A percentile compares a stretch with the other conserved stretches of the same genome.
Evolutionary conservation across 805 yeast species (phyloP).

Genomic region (Barnettozyma sp.): DNA sequence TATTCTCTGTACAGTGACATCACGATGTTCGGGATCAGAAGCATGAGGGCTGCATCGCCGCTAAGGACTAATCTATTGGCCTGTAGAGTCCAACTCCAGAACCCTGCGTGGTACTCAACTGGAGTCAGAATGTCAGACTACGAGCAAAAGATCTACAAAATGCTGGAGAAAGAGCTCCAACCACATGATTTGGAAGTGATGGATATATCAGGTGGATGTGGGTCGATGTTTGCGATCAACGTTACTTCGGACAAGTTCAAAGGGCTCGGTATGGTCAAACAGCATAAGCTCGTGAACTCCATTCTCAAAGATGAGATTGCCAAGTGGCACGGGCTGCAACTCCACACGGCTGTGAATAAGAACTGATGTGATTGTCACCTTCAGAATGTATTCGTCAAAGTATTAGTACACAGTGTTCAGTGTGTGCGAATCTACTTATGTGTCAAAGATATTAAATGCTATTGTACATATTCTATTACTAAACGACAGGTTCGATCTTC

Average conservation of each 20-base stretch:
- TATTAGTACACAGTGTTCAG: conserved; percentile 3
- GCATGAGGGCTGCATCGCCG: background rate
- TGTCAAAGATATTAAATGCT: too few relatives aligned
- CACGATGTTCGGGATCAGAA: conserved; percentile 4
- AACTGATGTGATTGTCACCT: too few relatives aligned
- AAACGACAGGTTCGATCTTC: conserved; percentile 21
- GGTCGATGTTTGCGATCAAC: conserved; percentile 91
- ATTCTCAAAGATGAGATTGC: conserved; percentile 76
- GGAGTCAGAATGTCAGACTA: conserved; percentile 31
- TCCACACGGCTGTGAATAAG: conserved; percentile 43
- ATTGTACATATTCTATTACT: conserved; percentile 4
- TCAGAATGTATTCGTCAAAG: too few relatives aligned
- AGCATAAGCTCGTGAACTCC: conserved; percentile 84
- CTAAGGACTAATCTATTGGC: conserved; percentile 2
- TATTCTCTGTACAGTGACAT: too few relatives aligned
- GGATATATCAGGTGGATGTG: conserved; percentile 94
- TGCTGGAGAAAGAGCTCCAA: conserved; percentile 44
- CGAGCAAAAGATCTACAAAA: conserved; percentile 56
- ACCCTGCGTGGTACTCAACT: too few relatives aligned
- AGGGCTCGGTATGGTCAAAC: conserved; percentile 80
- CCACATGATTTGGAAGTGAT: conserved; percentile 62
- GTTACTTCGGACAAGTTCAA: conserved; percentile 69
- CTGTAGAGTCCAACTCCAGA: too few relatives aligned
- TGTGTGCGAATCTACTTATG: background rate
- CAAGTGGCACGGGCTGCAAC: conserved; percentile 92